A percentile compares a stretch with the other conserved stretches of the same genome.
Conservation (phyloP, 192 early-diverging fungal genomes). For the Thamnidium elegans region DNA sequence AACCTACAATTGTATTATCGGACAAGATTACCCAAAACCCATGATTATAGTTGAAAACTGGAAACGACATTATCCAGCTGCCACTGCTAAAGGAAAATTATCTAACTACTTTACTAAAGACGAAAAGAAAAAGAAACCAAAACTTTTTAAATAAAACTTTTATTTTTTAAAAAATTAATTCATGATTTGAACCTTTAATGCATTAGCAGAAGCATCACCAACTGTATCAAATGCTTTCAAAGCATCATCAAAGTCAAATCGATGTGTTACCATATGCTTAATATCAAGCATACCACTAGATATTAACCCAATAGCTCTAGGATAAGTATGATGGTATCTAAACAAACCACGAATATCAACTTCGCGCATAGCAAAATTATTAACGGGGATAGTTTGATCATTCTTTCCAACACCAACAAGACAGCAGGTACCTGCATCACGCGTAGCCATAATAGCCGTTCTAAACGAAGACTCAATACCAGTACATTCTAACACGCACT, state of each 20-base stretch:
- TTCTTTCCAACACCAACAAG: constrained; percentile 37
- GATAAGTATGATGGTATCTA: constrained; percentile 35
- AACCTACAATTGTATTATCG: constrained; percentile 3
- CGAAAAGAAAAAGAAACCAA: no score
- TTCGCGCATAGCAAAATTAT: constrained; percentile 32
- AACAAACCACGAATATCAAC: constrained; percentile 33
- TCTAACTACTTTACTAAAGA: no score
- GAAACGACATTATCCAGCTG: constrained; percentile 5
- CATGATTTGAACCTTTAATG: constrained; percentile 30
- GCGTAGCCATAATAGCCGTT: constrained; percentile 33
- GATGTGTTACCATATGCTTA: constrained; percentile 35
- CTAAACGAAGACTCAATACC: constrained; percentile 35
- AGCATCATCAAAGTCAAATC: constrained; percentile 33
- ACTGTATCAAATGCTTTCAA: constrained; percentile 33
- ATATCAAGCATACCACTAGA: constrained; percentile 29
- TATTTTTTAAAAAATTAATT: constrained; percentile 9
- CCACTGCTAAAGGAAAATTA: no score
- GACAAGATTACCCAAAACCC: constrained; percentile 19
- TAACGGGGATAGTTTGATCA: constrained; percentile 27
- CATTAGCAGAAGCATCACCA: constrained; percentile 15
- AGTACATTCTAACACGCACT: constrained; percentile 33
- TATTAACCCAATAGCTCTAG: constrained; percentile 26
- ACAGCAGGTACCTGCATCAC: constrained; percentile 31
- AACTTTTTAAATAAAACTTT: no score
- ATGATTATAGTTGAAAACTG: constrained; percentile 10